Base-by-base conservation (phyloP, 495 filamentous ascomycete species). In the Neurospora sp. region DNA sequence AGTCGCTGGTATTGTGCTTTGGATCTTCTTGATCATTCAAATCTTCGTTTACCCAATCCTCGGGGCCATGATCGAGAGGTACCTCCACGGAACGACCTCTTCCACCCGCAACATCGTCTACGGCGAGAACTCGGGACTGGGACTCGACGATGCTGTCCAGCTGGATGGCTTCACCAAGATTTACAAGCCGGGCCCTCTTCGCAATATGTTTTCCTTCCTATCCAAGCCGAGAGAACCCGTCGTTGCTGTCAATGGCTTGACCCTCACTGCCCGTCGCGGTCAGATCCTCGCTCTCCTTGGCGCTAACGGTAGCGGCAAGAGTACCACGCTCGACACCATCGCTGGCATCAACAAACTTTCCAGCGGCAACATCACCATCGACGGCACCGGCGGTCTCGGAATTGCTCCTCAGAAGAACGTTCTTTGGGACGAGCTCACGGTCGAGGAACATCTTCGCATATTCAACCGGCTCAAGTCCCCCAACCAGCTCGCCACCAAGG, bases 371-470 rank as follows among this genome's bases (percentile, higher is more conserved):
- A 94, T 96, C 77, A 88, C 84, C 19, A 88, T 96, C 37, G 88
- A 91, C 76, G 90, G 88, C 5, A 89, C 87, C 31, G 92, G 93
- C 8, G 91, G 90, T 2, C 85, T 97, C n/a, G 94, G 94, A 28
- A 90, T 97, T 42, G 94, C 92, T 75, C 94, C 94, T 10, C 92
- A 94, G 77, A 93, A 93, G 83, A 97, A 97, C 78, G 93, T 97
- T 13, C 84, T 97, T 3, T 97, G 94, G 93, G 90, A 93, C 72
- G 87, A 91, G 69, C 80, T 97, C 42, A 96, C 93, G 1, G 92
- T 94, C 4, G 87, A 87, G 74, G 92, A 97, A 77, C 94, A 97
- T 78, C 89, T 94, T 21, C 76, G 79, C 2, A 91, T 94, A 70
- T 96, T 95, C 82, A 93, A 94, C 79, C 82, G 83, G 39, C 85